Evolutionary conservation across 768 basidiomycete genomes (phyloP), one percentile per base, ranked within the genome.

Genomic region (Pleurotus ostreatus): DNA sequence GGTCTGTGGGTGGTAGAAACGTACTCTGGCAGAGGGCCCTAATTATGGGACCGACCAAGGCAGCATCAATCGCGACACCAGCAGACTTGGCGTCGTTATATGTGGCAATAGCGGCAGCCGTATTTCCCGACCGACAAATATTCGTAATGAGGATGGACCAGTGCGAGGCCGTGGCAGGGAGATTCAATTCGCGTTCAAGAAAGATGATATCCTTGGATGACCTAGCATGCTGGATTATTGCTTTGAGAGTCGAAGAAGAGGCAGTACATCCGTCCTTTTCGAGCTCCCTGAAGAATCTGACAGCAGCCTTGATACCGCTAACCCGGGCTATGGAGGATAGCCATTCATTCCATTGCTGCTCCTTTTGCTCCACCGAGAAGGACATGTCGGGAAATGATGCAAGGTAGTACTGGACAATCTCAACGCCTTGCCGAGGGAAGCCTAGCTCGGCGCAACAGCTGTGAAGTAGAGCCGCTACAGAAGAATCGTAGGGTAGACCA

Each of bases 81-180:
- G 71, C 66, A 9, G 64, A 58, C 57, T 70, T 74, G 55, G 80
- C 73, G 38, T 74, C 68, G 22, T 75, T 62, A 64, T 87, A 90
- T 15, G 85, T 70, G 2, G 70, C 65, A 22, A 83, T 60, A 2
- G 81, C 86, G 15, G 73, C 68, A 1, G 59, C 16, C 5, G 74
- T 53, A 46, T 78, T 67, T 15, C 71, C 71, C 1, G 68, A 59
- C 11, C 72, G 73, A 47, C 79, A 63, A 41, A 72, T 71, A 60
- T 87, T 86, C 44, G 66, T 63, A 57, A 91, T 74, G 34, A 89
- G 63, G 53, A 78, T 68, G 4, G 79, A 74, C 79, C 86, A 89
- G 34, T 81, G 80, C 12, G 68, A 60, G 0, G 73, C 68, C 7
- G 70, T 70, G 18, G 78, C 75, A 45, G 66, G 65, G 49, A 81